A percentile compares a stretch with the other conserved stretches of the same genome.
Evolutionary conservation across 192 early-diverging fungal genomes (phyloP).

Genomic region (Coemansia sp.): DNA sequence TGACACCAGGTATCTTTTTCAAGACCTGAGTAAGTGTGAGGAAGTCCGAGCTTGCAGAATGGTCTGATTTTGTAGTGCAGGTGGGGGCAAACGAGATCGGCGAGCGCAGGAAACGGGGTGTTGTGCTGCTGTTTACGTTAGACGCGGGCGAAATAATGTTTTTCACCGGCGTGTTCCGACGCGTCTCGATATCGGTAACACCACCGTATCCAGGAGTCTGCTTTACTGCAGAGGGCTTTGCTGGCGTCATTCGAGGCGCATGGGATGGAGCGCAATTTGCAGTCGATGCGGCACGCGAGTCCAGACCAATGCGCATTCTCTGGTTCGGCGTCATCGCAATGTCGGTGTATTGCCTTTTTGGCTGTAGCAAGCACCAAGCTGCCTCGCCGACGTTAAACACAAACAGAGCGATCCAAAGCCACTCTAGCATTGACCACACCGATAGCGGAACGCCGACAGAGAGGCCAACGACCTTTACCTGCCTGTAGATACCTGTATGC

Average conservation of each 20-base stretch:
- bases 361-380: constrained; percentile 45
- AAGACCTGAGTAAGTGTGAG: constrained; percentile 41
- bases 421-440: constrained; percentile 33
- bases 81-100: constrained; percentile 20
- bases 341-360: constrained; percentile 32
- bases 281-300: constrained; percentile 13
- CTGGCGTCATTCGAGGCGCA: constrained; percentile 44
- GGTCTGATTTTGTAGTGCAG: constrained; percentile 3
- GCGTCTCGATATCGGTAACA: constrained; percentile 32
- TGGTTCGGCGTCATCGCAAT: constrained; percentile 41
- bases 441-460: constrained; percentile 15
- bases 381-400: constrained; percentile 52
- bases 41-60: constrained; percentile 24
- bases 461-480: constrained; percentile 20
- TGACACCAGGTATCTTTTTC: constrained; percentile 29
- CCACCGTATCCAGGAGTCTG: constrained; percentile 15
- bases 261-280: constrained; percentile 14
- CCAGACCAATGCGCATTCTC: constrained; percentile 43
- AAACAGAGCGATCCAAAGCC: constrained; percentile 21
- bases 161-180: constrained; percentile 31
- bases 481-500: constrained; percentile 38
- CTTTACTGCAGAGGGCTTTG: constrained; percentile 1
- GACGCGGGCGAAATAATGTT: not conserved
- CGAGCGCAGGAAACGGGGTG: constrained; percentile 30
- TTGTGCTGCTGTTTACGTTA: constrained; percentile 3